A percentile compares a stretch with the other conserved stretches of the same genome.
These are phyloP conservation scores for Platanthera zijinensis DNA, from an alignment of 106 monocot species.

Conservation along the genomic window DNA sequence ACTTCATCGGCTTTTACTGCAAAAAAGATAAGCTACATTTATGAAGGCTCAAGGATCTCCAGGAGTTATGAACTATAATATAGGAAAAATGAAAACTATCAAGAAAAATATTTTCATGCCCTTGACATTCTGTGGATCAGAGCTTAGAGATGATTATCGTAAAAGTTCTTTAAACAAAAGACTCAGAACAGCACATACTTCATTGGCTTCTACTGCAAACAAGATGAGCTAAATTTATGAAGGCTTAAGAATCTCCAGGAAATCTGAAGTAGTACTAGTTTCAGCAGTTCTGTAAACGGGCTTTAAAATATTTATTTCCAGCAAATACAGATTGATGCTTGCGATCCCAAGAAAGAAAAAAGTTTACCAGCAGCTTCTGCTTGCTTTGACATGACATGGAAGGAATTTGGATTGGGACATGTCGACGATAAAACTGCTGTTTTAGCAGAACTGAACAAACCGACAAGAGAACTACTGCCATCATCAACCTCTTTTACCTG, in stretches of 20 bases:
- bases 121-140: not conserved
- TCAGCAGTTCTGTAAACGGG: not conserved
- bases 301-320: not conserved
- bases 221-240: not conserved
- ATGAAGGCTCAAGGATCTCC: not conserved
- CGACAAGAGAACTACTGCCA: constrained; percentile 48
- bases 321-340: not conserved
- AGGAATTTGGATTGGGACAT: constrained; percentile 52
- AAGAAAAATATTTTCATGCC: not conserved
- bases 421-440: constrained; percentile 43
- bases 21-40: not conserved
- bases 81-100: not conserved
- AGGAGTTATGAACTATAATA: no score
- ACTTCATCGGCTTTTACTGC: not conserved
- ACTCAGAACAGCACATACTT: not conserved
- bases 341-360: not conserved
- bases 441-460: constrained; percentile 54
- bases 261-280: not conserved
- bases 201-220: not conserved
- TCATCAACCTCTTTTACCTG: constrained; percentile 42
- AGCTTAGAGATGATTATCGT: not conserved
- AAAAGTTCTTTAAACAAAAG: not conserved
- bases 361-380: constrained; percentile 97
- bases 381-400: constrained; percentile 78
- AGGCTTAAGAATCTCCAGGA: not conserved